Percentiles rank a stretch among this genome's conserved stretches.
Evolutionary conservation across 2,329 filamentous ascomycete species (phyloP).

Genomic region (Trichoderma simmonsii): DNA sequence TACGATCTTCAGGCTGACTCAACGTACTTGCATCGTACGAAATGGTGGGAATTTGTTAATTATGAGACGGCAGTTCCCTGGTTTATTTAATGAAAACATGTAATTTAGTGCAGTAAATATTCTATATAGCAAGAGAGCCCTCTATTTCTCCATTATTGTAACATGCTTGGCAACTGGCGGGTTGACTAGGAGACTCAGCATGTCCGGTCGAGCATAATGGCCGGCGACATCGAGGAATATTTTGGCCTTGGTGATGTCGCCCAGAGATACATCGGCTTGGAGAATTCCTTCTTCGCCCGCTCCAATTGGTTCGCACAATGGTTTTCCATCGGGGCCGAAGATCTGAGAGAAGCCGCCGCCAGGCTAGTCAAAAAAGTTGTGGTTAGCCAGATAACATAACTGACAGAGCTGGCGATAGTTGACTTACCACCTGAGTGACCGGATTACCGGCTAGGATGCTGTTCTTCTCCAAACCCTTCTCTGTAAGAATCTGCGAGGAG

Average conservation of each 20-base stretch:
- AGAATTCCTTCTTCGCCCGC: conserved; percentile 44
- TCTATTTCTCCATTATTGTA: not conserved
- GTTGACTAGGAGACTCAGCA: conserved; percentile 53
- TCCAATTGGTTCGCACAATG: conserved; percentile 5
- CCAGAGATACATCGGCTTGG: conserved; percentile 46
- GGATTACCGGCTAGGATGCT: conserved; percentile 36
- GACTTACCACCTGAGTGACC: conserved; percentile 30
- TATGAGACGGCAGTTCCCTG: conserved; percentile 17
- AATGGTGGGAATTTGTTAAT: conserved; percentile 18
- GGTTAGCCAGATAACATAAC: not conserved
- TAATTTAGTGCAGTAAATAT: not conserved
- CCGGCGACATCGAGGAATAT: conserved; percentile 28
- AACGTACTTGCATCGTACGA: not conserved
- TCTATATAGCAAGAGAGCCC: not conserved
- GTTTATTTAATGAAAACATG: conserved; percentile 12
- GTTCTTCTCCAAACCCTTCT: conserved; percentile 39
- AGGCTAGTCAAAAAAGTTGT: not conserved
- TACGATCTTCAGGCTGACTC: conserved; percentile 43
- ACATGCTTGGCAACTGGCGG: conserved; percentile 24
- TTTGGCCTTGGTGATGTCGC: conserved; percentile 48
- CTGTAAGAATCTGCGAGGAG: conserved; percentile 39
- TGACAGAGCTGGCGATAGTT: not conserved
- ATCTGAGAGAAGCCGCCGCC: conserved; percentile 54
- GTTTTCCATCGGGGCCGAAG: conserved; percentile 49
- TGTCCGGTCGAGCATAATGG: conserved; percentile 55